Evolutionary conservation across 495 filamentous ascomycete genomes (phyloP).

Genomic region (Cladorrhinum samala): DNA sequence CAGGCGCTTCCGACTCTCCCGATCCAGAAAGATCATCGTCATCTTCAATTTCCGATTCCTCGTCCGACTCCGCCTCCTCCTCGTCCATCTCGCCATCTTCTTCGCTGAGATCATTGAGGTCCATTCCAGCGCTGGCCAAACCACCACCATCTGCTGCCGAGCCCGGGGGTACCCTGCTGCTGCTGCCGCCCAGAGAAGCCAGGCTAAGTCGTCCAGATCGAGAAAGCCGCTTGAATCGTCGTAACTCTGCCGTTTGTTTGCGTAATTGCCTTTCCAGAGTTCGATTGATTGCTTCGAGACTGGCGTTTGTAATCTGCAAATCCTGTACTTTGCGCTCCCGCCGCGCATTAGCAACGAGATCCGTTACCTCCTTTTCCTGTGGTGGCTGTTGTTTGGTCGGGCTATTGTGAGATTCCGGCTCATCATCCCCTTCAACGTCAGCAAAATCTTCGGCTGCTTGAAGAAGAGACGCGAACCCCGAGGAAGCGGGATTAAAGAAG

Average conservation of each 20-base stretch:
- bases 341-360: conserved; percentile 74
- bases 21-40: conserved; percentile 37
- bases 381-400: conserved; percentile 44
- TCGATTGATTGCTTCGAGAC: conserved; percentile 92
- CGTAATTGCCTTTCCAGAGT: conserved; percentile 85
- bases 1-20: conserved; percentile 42
- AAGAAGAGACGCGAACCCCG: conserved; percentile 39
- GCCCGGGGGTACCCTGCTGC: conserved; percentile 21
- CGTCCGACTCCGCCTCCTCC: conserved; percentile 34
- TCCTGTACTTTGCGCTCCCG: conserved; percentile 93
- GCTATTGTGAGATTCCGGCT: conserved; percentile 39
- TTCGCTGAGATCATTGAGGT: conserved; percentile 49
- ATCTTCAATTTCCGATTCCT: conserved; percentile 30
- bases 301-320: conserved; percentile 96
- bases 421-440: conserved; percentile 22
- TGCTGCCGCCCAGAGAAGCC: conserved; percentile 21
- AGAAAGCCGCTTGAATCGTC: conserved; percentile 74
- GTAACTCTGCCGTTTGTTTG: conserved; percentile 83
- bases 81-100: conserved; percentile 36
- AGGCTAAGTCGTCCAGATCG: conserved; percentile 65
- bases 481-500: conserved; percentile 10
- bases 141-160: conserved; percentile 23
- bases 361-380: conserved; percentile 51
- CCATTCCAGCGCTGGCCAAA: conserved; percentile 24
- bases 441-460: conserved; percentile 45